Base-by-base conservation (phyloP, 345 rosid genomes). In the Hypericum androsaemum region DNA sequence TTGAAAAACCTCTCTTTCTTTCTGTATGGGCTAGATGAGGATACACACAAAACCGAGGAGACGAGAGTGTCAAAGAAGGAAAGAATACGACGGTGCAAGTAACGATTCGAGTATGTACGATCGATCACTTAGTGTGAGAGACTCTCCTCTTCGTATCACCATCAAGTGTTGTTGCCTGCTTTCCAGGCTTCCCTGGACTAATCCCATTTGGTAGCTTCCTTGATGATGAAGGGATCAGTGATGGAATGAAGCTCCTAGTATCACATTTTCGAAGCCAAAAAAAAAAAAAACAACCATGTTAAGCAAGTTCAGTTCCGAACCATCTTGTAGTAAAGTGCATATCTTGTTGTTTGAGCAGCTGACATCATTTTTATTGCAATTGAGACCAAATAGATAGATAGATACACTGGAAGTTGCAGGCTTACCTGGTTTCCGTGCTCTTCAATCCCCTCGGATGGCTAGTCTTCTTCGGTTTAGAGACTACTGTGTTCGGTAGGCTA, bases 191-290 rank as follows among this genome's bases (percentile, higher is more conserved):
- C 56, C 54, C 68, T 39, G 67, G 61, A 56, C 65, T 77, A n/a
- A 22, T 36, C 7, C 77, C 76, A 45, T 52, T 69, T 10, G 83
- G 60, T 50, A 39, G 47, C 71, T 71, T 88, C 78, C 73, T 74
- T 41, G 80, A 63, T 10, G 87, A 12, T 51, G 54, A 10, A 5
- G 54, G 32, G 32, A 22, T 22, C 32, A 78, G 60, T 39, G 94
- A 76, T 43, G 96, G 98, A 48, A 83, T 78, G 43, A 75, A 41
- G 55, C 89, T 85, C 83, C 89, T 80, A 69, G 17, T 45, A 22
- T 22, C 32, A 22, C 32, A 22, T 22, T 22, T 22, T 22, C 32
- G 4, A 7, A 57, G 32, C 32, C 56, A 53, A 4, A 48, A 37
- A 56, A 47, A n/a, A n/a, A n/a, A n/a, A n/a, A n/a, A n/a, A n/a